Base-by-base conservation (phyloP, 169 alveolate genomes). In the Plasmodium relictum region DNA sequence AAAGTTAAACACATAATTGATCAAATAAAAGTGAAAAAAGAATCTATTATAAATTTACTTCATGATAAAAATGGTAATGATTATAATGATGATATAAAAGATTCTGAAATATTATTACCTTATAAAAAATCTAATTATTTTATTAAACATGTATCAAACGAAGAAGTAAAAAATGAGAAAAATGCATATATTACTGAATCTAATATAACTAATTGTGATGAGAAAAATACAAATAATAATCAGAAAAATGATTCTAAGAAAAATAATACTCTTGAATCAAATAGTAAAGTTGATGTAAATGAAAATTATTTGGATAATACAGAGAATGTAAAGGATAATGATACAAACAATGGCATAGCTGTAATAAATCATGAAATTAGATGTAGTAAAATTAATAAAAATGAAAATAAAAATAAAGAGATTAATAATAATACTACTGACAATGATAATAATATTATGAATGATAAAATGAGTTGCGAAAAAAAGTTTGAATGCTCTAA, bases 1-100 rank as follows among this genome's bases (percentile, higher is more conserved):
- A 83, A 83, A 72, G 39, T 83, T 44, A 69, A 24, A 12, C 50
- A 83, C 6, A 31, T 83, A 18, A 24, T 16, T 0, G 6, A 22
- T 2, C 56, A 69, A 54, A 14, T 83, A 4, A 45, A 42, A 63
- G 73, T 41, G 3, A 83, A 44, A 45, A 68, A 66, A 39, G 63
- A 69, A 9, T 39, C 42, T 10, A 26, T 78, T 0, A 16, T 62
- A 0, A 26, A 22, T 18, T 20, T 50, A 10, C 18, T 78, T 6
- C 58, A 18, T 3, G 70, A 45, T 10, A 16, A 78, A 24, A 52
- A 52, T 6, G 62, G 62, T 52, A 52, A 52, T 52, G 62, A 52
- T 52, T 0, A n/a, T 52, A 52, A 52, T 52, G 10, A 20, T 52
- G 16, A 7, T 52, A 52, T 31, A 31, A 31, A 31, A 31, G 39